These are phyloP conservation scores for Rosa rugosa DNA, from an alignment of 306 rosid genomes.

Conservation along the genomic window DNA sequence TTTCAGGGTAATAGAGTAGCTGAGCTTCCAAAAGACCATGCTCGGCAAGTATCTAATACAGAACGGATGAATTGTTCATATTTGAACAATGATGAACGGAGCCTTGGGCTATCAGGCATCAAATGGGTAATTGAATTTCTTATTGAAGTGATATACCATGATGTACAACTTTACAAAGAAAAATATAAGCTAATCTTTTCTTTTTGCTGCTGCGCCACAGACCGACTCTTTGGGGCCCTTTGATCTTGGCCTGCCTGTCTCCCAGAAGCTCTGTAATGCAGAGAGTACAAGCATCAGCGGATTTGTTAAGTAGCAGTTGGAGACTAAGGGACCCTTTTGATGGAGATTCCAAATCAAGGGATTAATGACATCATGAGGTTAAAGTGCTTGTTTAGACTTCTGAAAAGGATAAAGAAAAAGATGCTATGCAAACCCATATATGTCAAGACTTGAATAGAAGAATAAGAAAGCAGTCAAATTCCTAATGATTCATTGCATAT, in stretches of 20 bases:
- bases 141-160: conserved; percentile 4
- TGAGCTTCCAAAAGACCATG: conserved; percentile 38
- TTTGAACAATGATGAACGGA: conserved; percentile 56
- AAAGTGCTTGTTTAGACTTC: background rate
- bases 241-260: conserved; percentile 66
- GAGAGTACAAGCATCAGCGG: conserved; percentile 42
- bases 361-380: background rate
- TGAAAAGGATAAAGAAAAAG: background rate
- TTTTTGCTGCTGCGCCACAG: conserved; percentile 41
- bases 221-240: conserved; percentile 77
- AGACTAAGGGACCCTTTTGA: conserved; percentile 9
- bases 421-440: background rate
- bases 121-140: conserved; percentile 61
- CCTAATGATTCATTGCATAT: background rate
- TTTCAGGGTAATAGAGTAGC: conserved; percentile 48
- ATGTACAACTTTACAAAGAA: background rate
- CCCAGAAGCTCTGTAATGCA: conserved; percentile 46
- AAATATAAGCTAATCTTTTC: conserved; percentile 18
- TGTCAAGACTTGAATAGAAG: background rate
- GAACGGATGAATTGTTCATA: conserved; percentile 41
- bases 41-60: conserved; percentile 40
- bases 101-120: conserved; percentile 84
- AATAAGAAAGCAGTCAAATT: background rate
- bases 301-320: conserved; percentile 51
- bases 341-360: conserved; percentile 1